A percentile compares a stretch with the other conserved stretches of the same genome.
phyloP scores from a whole-genome alignment of 495 filamentous ascomycete genomes.

The Hyaloscypha hepaticicola region DNA sequence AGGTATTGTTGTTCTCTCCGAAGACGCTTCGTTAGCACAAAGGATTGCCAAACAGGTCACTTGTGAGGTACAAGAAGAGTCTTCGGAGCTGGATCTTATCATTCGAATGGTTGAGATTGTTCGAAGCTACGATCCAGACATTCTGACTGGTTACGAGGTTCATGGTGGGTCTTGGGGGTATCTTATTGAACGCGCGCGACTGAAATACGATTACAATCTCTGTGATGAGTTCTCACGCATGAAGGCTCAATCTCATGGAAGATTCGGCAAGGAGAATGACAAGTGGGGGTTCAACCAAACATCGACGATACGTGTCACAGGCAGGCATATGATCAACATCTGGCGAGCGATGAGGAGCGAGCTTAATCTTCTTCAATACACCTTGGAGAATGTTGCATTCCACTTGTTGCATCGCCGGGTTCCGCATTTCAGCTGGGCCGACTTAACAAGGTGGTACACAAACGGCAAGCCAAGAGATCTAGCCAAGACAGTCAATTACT shows the following conservation, averaged over 20 bases:
- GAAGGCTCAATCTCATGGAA: constrained; percentile 75
- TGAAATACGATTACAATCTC: constrained; percentile 86
- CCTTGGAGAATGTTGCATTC: constrained; percentile 95
- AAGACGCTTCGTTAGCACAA: constrained; percentile 52
- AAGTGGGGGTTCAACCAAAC: constrained; percentile 92
- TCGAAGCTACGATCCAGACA: constrained; percentile 80
- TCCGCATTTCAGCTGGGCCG: constrained; percentile 78
- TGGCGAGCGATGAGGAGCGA: constrained; percentile 96
- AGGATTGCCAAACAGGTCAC: constrained; percentile 48
- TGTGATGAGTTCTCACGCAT: constrained; percentile 89
- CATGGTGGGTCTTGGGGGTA: constrained; percentile 94
- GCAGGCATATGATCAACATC: constrained; percentile 94
- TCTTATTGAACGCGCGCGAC: constrained; percentile 81
- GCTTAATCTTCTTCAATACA: constrained; percentile 87
- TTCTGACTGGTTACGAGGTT: constrained; percentile 93
- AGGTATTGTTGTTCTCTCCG: constrained; percentile 67
- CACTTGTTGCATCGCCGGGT: constrained; percentile 89
- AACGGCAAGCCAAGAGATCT: constrained; percentile 66
- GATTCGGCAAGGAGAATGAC: constrained; percentile 82
- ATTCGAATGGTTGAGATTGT: constrained; percentile 84
- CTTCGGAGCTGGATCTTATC: constrained; percentile 80
- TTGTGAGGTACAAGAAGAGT: constrained; percentile 69
- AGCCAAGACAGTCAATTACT: constrained; percentile 76
- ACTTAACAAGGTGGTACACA: constrained; percentile 78
- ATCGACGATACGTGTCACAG: constrained; percentile 82